Conservation (phyloP, 192 early-diverging fungal genomes). For the Thamnidium elegans region DNA sequence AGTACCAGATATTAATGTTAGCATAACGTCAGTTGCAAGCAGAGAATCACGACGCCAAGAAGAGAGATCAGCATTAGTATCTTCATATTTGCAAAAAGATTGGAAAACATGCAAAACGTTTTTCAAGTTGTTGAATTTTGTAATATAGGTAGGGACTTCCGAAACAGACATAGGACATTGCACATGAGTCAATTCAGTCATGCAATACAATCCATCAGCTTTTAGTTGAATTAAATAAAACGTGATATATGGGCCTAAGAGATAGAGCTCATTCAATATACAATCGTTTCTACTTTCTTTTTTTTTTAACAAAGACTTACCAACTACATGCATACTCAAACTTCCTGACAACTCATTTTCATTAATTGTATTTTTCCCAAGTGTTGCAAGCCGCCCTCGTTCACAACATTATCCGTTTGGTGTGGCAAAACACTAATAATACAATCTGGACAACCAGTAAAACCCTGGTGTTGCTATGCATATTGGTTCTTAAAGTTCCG, state of each 20-base stretch:
- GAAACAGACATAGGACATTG: constrained; percentile 13
- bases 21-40: constrained; percentile 16
- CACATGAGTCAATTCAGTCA: constrained; percentile 16
- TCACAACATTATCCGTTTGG: constrained; percentile 13
- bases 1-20: no score
- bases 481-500: no score
- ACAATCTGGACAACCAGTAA: constrained; percentile 20
- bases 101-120: constrained; percentile 5
- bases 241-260: constrained; percentile 5
- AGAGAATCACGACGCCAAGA: constrained; percentile 11
- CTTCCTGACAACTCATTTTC: background rate
- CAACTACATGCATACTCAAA: constrained; percentile 8
- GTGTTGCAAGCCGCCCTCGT: constrained; percentile 1
- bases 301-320: constrained; percentile 5
- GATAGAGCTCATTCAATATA: constrained; percentile 12
- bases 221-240: constrained; percentile 15
- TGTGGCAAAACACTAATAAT: constrained; percentile 14
- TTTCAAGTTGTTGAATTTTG: constrained; percentile 13
- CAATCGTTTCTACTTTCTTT: constrained; percentile 12
- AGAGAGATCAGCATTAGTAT: constrained; percentile 14
- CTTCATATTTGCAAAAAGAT: constrained; percentile 15
- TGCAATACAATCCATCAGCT: constrained; percentile 6
- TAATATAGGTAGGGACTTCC: constrained; percentile 13
- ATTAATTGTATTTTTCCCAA: constrained; percentile 6
- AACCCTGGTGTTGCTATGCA: no score